These are phyloP conservation scores for Capronia americana DNA, from an alignment of 2,329 filamentous ascomycete genomes.

Conservation along the genomic window DNA sequence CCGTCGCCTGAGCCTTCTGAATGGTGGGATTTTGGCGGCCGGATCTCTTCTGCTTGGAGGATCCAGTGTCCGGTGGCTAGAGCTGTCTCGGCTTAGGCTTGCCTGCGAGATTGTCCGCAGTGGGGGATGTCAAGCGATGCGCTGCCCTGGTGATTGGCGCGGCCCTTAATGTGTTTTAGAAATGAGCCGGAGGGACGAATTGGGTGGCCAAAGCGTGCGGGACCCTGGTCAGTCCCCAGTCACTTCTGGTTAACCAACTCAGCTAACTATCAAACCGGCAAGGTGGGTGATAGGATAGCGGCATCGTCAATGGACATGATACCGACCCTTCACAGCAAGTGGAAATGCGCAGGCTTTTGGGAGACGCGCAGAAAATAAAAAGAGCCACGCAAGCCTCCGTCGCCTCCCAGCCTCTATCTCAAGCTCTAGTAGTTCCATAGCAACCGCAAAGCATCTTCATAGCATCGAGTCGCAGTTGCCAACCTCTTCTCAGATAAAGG, in stretches of 20 bases:
- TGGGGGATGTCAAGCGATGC: conserved; percentile 26
- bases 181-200: conserved; percentile 27
- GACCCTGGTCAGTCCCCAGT: background rate
- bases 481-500: conserved; percentile 13
- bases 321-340: conserved; percentile 11
- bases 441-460: conserved; percentile 9
- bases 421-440: conserved; percentile 11
- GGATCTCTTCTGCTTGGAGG: conserved; percentile 5
- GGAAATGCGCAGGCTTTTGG: conserved; percentile 12
- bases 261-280: conserved; percentile 13
- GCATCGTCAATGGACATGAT: conserved; percentile 15
- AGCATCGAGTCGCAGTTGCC: background rate
- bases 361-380: conserved; percentile 15
- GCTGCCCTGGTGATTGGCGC: conserved; percentile 31
- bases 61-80: conserved; percentile 22
- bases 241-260: conserved; percentile 13
- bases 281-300: conserved; percentile 19
- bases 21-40: conserved; percentile 14
- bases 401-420: conserved; percentile 16
- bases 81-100: conserved; percentile 3
- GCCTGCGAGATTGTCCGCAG: conserved; percentile 21
- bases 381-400: conserved; percentile 15
- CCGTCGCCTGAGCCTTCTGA: background rate
- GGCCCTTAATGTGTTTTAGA: conserved; percentile 38
- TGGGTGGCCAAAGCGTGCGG: conserved; percentile 9